These are phyloP conservation scores for Sphaerostilbella broomeana DNA, from an alignment of 2,329 filamentous ascomycete species.

Conservation along the genomic window DNA sequence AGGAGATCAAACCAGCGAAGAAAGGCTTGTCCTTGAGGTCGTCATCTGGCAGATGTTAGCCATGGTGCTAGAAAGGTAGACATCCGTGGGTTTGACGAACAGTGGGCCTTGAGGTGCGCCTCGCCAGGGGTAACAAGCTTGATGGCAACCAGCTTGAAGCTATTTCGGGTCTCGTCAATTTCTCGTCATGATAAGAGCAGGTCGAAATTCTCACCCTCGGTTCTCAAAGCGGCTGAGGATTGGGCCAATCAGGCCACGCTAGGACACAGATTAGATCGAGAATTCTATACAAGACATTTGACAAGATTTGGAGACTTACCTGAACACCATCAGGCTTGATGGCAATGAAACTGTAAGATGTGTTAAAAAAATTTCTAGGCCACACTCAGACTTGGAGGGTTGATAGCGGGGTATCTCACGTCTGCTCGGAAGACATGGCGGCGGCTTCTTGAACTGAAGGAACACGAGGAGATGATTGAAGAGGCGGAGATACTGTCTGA, in stretches of 20 bases:
- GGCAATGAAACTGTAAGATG: slow-evolving; percentile 81
- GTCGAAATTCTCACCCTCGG: slow-evolving; percentile 62
- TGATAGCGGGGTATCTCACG: slow-evolving; percentile 53
- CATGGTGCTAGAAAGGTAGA: no score
- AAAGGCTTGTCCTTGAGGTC: slow-evolving; percentile 93
- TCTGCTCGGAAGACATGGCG: slow-evolving; percentile 78
- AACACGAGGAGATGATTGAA: slow-evolving; percentile 21
- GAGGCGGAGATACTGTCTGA: slow-evolving; percentile 23
- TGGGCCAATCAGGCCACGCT: slow-evolving; percentile 96
- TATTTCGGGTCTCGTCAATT: slow-evolving; percentile 27
- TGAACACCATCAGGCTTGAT: slow-evolving; percentile 99
- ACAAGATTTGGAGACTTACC: slow-evolving; percentile 46
- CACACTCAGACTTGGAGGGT: slow-evolving; percentile 16
- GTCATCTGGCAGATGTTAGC: slow-evolving; percentile 47
- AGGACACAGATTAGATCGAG: slow-evolving; percentile 20
- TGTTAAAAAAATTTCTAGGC: slow-evolving; percentile 18
- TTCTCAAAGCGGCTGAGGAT: slow-evolving; percentile 98
- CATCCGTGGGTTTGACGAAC: slow-evolving; percentile 34
- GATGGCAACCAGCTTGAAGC: slow-evolving; percentile 97
- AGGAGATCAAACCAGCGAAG: slow-evolving; percentile 90
- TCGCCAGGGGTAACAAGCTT: slow-evolving; percentile 86
- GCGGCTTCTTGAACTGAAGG: slow-evolving; percentile 23
- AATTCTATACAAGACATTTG: not conserved
- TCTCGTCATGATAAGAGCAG: not conserved
- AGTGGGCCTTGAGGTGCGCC: slow-evolving; percentile 98